Conservation (phyloP, 345 rosid genomes). For the Schrenkiella parvula region DNA sequence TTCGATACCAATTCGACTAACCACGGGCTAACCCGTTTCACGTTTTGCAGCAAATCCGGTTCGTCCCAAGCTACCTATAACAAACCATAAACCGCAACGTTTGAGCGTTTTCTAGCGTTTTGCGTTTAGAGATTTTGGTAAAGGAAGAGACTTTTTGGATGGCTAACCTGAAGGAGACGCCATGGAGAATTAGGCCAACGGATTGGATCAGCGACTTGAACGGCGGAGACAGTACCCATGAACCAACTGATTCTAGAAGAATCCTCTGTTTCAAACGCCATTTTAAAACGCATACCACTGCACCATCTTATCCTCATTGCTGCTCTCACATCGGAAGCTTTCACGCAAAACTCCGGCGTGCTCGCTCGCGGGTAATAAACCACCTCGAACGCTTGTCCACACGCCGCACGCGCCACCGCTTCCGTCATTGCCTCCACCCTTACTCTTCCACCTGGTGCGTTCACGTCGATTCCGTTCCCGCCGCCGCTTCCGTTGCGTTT, state of each 20-base stretch:
- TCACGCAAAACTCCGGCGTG: conserved; percentile 81
- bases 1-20: conserved; percentile 81
- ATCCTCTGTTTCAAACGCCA: conserved; percentile 95
- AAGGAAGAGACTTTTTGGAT: neutral
- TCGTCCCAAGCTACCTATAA: conserved; percentile 95
- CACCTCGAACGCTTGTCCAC: conserved; percentile 70
- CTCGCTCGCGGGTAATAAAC: conserved; percentile 78
- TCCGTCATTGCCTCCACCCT: conserved; percentile 65
- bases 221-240: conserved; percentile 86
- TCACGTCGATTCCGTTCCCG: conserved; percentile 19
- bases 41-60: conserved; percentile 88
- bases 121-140: neutral
- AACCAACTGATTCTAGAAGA: conserved; percentile 95
- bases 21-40: conserved; percentile 92
- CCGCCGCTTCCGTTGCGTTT: conserved; percentile 18
- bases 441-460: conserved; percentile 40
- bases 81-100: neutral
- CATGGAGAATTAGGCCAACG: conserved; percentile 92
- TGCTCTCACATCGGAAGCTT: conserved; percentile 50
- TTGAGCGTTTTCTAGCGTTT: neutral
- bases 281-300: conserved; percentile 92
- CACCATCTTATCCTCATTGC: conserved; percentile 85
- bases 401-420: conserved; percentile 61
- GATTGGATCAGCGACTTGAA: conserved; percentile 77
- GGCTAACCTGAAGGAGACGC: conserved; percentile 90